phyloP scores from a whole-genome alignment of 2,329 filamentous ascomycete species.

The Aspergillus texensis region DNA sequence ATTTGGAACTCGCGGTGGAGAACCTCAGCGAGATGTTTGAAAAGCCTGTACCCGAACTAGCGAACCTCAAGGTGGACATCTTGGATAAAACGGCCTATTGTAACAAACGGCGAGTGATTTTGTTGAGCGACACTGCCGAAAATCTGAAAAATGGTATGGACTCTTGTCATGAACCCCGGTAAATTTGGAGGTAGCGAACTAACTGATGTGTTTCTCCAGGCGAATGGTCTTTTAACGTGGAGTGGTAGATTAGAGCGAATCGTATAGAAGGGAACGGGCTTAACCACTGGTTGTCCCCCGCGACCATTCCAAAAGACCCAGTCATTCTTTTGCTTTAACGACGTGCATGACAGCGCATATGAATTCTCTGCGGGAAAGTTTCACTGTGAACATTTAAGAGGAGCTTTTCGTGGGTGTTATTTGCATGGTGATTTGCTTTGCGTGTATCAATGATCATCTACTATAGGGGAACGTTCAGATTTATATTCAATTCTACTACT shows the following conservation, averaged over 20 bases:
- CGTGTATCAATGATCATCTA: conserved; percentile 14
- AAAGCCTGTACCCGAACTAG: conserved; percentile 85
- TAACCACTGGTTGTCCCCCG: not conserved
- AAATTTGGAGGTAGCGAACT: conserved; percentile 5
- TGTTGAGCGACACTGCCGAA: conserved; percentile 89
- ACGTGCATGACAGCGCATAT: conserved; percentile 29
- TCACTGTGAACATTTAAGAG: not conserved
- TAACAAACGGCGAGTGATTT: conserved; percentile 84
- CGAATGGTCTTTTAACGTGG: conserved; percentile 50
- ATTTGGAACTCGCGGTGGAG: conserved; percentile 95
- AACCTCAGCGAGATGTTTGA: conserved; percentile 99
- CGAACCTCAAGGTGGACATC: conserved; percentile 90
- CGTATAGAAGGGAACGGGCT: conserved; percentile 23
- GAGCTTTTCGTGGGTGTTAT: conserved; percentile 11
- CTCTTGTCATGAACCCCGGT: not conserved
- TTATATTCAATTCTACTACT: not conserved
- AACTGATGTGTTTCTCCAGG: conserved; percentile 28
- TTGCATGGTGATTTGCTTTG: conserved; percentile 6
- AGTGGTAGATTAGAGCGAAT: conserved; percentile 34
- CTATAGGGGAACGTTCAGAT: not conserved
- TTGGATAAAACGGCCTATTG: conserved; percentile 99
- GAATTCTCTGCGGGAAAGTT: conserved; percentile 9
- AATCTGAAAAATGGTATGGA: conserved; percentile 81
- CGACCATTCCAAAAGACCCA: not conserved
- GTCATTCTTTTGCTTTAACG: conserved; percentile 20